Conservation (phyloP, 208 protist species). For the Trypanosoma platydactyli region DNA sequence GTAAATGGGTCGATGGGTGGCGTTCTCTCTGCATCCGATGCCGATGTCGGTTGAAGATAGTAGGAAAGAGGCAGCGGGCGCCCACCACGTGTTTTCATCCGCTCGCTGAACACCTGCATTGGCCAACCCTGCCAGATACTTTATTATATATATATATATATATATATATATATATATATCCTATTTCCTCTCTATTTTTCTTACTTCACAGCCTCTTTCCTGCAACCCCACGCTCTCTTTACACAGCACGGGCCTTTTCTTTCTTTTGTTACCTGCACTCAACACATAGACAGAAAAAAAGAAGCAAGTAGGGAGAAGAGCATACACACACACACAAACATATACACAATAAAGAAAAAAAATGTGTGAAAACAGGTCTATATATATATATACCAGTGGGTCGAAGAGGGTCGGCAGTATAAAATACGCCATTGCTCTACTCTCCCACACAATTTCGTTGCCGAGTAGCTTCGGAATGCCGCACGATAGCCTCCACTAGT, state of each 20-base stretch:
- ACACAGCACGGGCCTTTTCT: background rate
- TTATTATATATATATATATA: background rate
- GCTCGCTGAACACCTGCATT: constrained; percentile 54
- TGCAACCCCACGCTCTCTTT: background rate
- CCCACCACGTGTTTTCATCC: constrained; percentile 34
- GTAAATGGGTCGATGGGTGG: constrained; percentile 19
- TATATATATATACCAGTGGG: no score
- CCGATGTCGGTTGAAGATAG: constrained; percentile 33
- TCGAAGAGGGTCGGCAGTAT: no score
- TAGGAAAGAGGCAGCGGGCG: constrained; percentile 47
- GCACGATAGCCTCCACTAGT: constrained; percentile 4
- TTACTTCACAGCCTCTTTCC: background rate
- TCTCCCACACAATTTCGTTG: background rate
- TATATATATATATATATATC: background rate
- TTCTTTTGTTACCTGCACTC: background rate
- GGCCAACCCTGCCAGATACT: background rate
- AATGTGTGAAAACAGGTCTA: background rate
- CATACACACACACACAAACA: background rate
- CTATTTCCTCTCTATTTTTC: constrained; percentile 2
- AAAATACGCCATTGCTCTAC: background rate
- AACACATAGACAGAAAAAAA: background rate
- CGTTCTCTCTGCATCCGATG: constrained; percentile 11
- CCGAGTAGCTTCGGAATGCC: background rate
- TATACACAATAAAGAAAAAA: constrained; percentile 23
- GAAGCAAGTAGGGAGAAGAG: background rate